Percentiles rank a stretch among this genome's conserved stretches.
Conservation (phyloP, 768 basidiomycete genomes). For the Boletus vermiculosoides region DNA sequence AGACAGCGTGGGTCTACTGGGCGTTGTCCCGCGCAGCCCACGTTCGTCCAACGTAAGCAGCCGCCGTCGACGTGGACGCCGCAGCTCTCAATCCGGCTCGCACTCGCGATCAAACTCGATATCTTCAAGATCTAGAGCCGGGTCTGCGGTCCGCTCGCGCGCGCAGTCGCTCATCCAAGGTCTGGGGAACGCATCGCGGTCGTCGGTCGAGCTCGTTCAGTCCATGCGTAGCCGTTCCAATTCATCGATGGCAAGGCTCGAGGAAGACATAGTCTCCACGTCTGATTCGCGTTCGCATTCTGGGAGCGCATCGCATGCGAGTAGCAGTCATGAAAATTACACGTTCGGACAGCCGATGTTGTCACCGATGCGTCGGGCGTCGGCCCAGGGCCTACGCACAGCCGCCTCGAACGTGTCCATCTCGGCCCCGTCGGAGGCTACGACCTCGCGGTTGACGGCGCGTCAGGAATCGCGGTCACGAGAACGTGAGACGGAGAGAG, state of each 20-base stretch:
- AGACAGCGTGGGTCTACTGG: conserved; percentile 58
- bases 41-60: conserved; percentile 41
- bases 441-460: conserved; percentile 24
- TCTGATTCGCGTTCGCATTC: conserved; percentile 38
- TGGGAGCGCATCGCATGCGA: conserved; percentile 45
- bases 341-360: conserved; percentile 68
- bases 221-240: conserved; percentile 53
- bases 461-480: conserved; percentile 17
- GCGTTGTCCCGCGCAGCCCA: conserved; percentile 50
- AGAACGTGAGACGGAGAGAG: conserved; percentile 18
- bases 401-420: conserved; percentile 21
- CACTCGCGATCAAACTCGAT: conserved; percentile 28
- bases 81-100: conserved; percentile 39
- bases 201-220: conserved; percentile 57
- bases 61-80: conserved; percentile 32
- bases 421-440: conserved; percentile 26
- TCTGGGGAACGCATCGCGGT: conserved; percentile 58
- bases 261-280: conserved; percentile 46
- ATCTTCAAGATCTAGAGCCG: conserved; percentile 42
- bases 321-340: conserved; percentile 61
- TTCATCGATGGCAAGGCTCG: conserved; percentile 69
- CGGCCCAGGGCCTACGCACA: conserved; percentile 20
- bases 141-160: conserved; percentile 57
- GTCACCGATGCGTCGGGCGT: conserved; percentile 22
- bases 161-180: conserved; percentile 68